Conservation (phyloP, 2,329 filamentous ascomycete genomes). For the Didymella pinodella region DNA sequence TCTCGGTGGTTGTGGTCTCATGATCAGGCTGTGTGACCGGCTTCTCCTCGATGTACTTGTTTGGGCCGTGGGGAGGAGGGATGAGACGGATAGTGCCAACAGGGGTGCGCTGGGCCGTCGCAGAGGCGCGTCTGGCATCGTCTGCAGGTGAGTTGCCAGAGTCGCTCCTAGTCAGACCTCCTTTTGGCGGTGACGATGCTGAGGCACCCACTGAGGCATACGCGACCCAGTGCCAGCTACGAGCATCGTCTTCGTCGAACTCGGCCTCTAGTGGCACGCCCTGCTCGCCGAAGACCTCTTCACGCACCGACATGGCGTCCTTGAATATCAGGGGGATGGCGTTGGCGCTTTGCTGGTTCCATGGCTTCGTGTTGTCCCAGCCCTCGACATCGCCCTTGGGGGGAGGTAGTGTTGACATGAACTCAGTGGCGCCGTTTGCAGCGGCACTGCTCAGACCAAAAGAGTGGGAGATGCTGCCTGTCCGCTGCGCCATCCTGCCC, state of each 20-base stretch:
- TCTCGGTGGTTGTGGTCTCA: conserved; percentile 31
- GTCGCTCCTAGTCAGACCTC: conserved; percentile 55
- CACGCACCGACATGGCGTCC: conserved; percentile 66
- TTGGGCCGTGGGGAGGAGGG: conserved; percentile 79
- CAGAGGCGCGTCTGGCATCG: conserved; percentile 46
- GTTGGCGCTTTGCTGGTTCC: conserved; percentile 42
- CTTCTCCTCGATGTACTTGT: conserved; percentile 54
- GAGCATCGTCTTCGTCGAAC: conserved; percentile 79
- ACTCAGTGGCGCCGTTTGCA: conserved; percentile 48
- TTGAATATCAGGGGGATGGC: conserved; percentile 55
- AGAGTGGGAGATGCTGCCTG: conserved; percentile 28
- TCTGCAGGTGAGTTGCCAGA: conserved; percentile 52
- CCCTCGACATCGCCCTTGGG: conserved; percentile 45
- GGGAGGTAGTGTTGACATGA: conserved; percentile 50
- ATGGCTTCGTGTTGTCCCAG: conserved; percentile 49
- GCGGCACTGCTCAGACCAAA: conserved; percentile 30
- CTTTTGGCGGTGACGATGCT: conserved; percentile 41
- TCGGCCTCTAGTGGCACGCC: conserved; percentile 70
- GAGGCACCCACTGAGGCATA: conserved; percentile 70
- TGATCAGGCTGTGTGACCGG: conserved; percentile 39
- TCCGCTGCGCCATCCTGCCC: not conserved
- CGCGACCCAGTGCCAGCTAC: conserved; percentile 87
- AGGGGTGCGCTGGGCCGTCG: conserved; percentile 58
- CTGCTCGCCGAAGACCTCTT: conserved; percentile 67
- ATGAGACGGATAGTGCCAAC: conserved; percentile 82